A percentile compares a stretch with the other conserved stretches of the same genome.
Evolutionary conservation across 805 yeast species (phyloP).

Genomic region (Myxozyma lipomycoides): DNA sequence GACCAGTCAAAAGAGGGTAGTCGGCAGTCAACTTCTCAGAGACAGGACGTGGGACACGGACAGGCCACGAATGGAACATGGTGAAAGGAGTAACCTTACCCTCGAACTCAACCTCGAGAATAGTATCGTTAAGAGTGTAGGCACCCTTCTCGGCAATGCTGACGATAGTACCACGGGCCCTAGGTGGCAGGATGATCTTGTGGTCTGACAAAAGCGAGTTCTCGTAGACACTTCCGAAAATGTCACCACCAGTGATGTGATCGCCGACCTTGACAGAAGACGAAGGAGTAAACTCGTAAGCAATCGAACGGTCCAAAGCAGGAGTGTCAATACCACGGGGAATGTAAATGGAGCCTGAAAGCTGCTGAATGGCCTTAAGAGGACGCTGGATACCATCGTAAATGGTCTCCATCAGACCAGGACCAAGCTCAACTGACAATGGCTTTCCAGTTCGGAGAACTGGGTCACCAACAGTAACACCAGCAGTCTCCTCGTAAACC

Average conservation of each 20-base stretch:
- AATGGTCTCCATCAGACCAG: conserved; percentile 98
- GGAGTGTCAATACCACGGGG: conserved; percentile 99
- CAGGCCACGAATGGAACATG: conserved; percentile 99
- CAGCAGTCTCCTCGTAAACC: conserved; percentile 99
- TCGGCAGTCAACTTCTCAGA: conserved; percentile 91
- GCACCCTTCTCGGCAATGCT: conserved; percentile 86
- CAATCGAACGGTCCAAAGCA: conserved; percentile 74
- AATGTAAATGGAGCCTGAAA: conserved; percentile 86
- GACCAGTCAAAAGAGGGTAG: conserved; percentile 95
- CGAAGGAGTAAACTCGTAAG: conserved; percentile 85
- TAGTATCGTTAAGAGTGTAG: conserved; percentile 82
- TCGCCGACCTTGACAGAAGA: conserved; percentile 75
- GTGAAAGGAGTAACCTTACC: conserved; percentile 76
- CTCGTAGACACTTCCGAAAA: conserved; percentile 89
- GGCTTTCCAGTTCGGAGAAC: conserved; percentile 98
- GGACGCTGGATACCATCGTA: conserved; percentile 99
- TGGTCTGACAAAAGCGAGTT: conserved; percentile 90
- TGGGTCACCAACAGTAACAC: conserved; percentile 99
- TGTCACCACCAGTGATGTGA: conserved; percentile 97
- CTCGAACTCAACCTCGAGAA: conserved; percentile 91
- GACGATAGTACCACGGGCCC: conserved; percentile 96
- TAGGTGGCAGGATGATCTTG: conserved; percentile 92
- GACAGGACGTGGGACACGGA: conserved; percentile 98
- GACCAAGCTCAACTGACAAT: conserved; percentile 97
- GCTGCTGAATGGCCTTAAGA: conserved; percentile 82